Evolutionary conservation across 2,329 filamentous ascomycete species (phyloP).

Genomic region (Calonectria montana): DNA sequence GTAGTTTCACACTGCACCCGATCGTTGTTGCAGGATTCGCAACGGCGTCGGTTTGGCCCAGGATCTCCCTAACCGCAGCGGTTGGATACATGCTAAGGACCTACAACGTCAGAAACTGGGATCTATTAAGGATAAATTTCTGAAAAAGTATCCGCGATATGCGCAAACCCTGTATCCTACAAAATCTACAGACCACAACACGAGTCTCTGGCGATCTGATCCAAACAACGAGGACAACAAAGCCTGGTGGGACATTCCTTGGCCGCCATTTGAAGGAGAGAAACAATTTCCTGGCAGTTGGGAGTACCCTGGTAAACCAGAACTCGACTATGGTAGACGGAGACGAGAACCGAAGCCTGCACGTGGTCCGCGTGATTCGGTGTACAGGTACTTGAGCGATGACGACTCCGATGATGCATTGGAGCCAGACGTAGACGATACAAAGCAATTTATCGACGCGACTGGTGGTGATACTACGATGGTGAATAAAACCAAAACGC

Average conservation of each 20-base stretch:
- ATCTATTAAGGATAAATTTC: constrained; percentile 40
- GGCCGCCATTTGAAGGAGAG: constrained; percentile 40
- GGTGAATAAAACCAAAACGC: neutral
- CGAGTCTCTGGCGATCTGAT: constrained; percentile 43
- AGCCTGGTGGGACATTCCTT: constrained; percentile 40
- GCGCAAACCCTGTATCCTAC: constrained; percentile 45
- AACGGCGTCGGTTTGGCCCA: constrained; percentile 31
- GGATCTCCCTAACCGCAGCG: constrained; percentile 47
- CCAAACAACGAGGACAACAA: constrained; percentile 47
- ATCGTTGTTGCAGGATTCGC: constrained; percentile 42
- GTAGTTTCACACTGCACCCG: constrained; percentile 34
- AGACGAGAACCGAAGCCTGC: neutral
- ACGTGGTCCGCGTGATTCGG: constrained; percentile 25
- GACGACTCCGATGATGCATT: constrained; percentile 37
- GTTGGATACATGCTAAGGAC: constrained; percentile 42
- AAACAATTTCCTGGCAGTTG: constrained; percentile 38
- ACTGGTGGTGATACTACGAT: neutral
- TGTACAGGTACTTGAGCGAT: constrained; percentile 33
- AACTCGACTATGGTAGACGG: neutral
- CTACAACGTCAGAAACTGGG: constrained; percentile 28
- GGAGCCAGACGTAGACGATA: constrained; percentile 31
- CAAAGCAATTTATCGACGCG: constrained; percentile 9
- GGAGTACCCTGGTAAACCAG: constrained; percentile 25
- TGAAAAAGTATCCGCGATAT: constrained; percentile 40
- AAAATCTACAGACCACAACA: constrained; percentile 22